Evolutionary conservation across 2,329 filamentous ascomycete species (phyloP), one percentile per base, ranked within the genome.

Genomic region (Ceratocystis variospora): DNA sequence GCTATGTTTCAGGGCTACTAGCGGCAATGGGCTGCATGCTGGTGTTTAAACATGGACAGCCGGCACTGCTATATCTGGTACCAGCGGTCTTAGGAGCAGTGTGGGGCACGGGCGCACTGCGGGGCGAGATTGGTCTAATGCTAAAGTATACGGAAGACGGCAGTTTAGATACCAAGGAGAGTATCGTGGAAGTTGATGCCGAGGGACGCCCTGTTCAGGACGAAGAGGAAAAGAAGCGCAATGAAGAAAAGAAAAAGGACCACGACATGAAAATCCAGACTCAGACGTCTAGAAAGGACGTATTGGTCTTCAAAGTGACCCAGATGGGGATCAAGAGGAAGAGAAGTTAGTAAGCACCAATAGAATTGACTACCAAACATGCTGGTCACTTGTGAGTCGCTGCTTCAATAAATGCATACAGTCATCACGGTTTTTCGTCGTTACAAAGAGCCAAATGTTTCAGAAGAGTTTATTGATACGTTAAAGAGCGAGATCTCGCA

Each of bases 61-160:
- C 93, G 0, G 93, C 94, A 6, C 80, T 99, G 41, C 78, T 99
- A 15, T 97, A 97, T 73, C 83, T 99, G 5, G 94, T 97, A 0
- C 93, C 93, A 0, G 87, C 89, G 0, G 90, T 97, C 0, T 77
- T 96, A 4, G 79, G 82, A 1, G 82, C 87, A 1, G 73, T 94
- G 0, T 95, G 90, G 87, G 75, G 85, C 2, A 94, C 88, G 1
- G 93, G 87, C 0, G 70, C 86, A 3, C 73, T 81, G 19, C 83
- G 86, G 10, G 88, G 90, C 1, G 91, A 97, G 72, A 69, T 93
- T 1, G 79, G 78, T 63, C 75, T 85, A 53, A 87, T 97, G 83
- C 95, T 89, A 87, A 78, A 79, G 2, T 97, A 92, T 72, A 91
- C 85, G 0, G 93, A 97, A 73, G 83, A 86, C 69, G 82, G 81